A percentile compares a stretch with the other conserved stretches of the same genome.
phyloP scores from a whole-genome alignment of 495 filamentous ascomycete genomes.

The Trichoderma orchidacearum region DNA sequence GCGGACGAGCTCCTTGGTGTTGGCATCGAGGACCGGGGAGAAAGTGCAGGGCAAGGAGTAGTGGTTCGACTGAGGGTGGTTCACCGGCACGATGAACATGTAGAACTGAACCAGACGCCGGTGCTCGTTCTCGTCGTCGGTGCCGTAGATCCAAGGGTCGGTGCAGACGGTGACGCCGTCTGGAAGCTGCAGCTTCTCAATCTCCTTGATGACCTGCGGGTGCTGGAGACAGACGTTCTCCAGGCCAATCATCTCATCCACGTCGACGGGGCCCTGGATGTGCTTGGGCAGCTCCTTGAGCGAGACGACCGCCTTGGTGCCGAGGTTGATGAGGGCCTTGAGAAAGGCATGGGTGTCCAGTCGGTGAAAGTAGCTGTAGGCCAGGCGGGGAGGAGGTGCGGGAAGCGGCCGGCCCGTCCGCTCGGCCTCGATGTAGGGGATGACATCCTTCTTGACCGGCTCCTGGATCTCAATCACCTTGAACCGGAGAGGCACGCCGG shows the following conservation, averaged over 20 bases:
- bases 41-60: conserved; percentile 11
- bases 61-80: conserved; percentile 12
- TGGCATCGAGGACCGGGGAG: conserved; percentile 4
- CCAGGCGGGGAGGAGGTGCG: neutral
- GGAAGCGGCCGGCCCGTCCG: neutral
- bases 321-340: neutral
- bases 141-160: conserved; percentile 32
- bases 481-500: neutral
- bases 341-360: neutral
- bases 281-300: conserved; percentile 78
- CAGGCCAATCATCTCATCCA: conserved; percentile 20
- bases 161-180: conserved; percentile 46
- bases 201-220: conserved; percentile 15
- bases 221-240: conserved; percentile 73
- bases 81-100: conserved; percentile 3
- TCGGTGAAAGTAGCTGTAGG: neutral
- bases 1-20: neutral
- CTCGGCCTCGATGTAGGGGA: conserved; percentile 3
- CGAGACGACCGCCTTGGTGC: conserved; percentile 45
- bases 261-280: neutral
- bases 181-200: conserved; percentile 1
- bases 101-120: conserved; percentile 3
- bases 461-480: neutral
- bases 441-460: conserved; percentile 1
- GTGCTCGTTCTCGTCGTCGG: conserved; percentile 3